Base-by-base conservation (phyloP, 2,329 filamentous ascomycete genomes). In the Ascomycota sp. region DNA sequence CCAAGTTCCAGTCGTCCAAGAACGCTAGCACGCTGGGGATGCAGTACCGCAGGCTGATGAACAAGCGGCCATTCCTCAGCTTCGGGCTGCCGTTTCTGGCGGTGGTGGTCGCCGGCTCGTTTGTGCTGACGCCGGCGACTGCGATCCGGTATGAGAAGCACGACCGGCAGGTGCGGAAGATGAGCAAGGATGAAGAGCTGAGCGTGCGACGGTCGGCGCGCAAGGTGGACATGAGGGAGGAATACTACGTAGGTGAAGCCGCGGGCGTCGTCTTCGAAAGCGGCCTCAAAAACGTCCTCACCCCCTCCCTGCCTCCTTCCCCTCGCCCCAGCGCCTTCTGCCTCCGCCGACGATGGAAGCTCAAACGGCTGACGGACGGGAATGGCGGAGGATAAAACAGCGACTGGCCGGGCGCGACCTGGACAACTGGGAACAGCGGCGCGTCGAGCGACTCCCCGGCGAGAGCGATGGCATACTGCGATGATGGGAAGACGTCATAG, bases 341-440 rank as follows among this genome's bases (percentile, higher is more conserved):
- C 11, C 12, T 23, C 12, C 11, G 19, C 6, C 24, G n/a, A n/a
- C n/a, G n/a, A n/a, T n/a, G n/a, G 15, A 25, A n/a, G 24, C 24
- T 23, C 24, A 25, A 7, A 25, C 7, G n/a, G n/a, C 24, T n/a
- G 24, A 25, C 24, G 24, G 11, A 25, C 6, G 24, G 24, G 24
- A 25, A 10, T 5, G 11, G n/a, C n/a, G n/a, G n/a, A n/a, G n/a
- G n/a, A n/a, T n/a, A n/a, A n/a, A n/a, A 36, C 34, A 51, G 48
- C 43, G 45, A 32, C 39, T 47, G 26, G 40, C 60, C 80, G 79
- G 80, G 21, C 92, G 91, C 52, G 89, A 95, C 47, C 57, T 95
- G 36, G 86, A 98, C 45, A 69, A 82, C 46, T 98, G 89, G 89
- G 86, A 95, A 51, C 89, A 95, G 56, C 91, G 89, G 55, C 72